These are phyloP conservation scores for Acacia melanoxylon DNA, from an alignment of 306 rosid species.

Conservation along the genomic window DNA sequence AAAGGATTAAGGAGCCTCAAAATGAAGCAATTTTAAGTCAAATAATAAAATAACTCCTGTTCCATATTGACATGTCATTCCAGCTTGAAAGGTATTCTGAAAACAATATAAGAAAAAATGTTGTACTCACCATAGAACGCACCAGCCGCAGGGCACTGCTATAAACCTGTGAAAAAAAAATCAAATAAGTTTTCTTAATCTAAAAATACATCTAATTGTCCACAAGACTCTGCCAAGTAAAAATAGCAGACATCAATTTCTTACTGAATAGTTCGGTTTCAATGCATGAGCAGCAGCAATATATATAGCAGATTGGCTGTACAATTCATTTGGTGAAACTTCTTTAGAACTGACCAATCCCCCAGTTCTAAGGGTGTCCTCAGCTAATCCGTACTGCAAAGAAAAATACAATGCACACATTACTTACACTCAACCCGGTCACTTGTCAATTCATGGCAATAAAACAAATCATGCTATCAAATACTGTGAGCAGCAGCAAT, in stretches of 20 bases:
- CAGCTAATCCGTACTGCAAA: constrained; percentile 94
- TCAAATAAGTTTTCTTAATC: constrained; percentile 20
- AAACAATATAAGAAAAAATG: constrained; percentile 8
- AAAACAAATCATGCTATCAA: constrained; percentile 16
- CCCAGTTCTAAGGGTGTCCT: constrained; percentile 96
- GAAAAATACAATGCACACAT: constrained; percentile 21
- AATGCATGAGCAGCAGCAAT: constrained; percentile 99
- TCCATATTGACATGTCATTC: constrained; percentile 17
- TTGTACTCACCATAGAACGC: constrained; percentile 88
- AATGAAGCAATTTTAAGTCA: constrained; percentile 11
- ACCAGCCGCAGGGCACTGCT: constrained; percentile 98
- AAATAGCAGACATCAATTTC: constrained; percentile 25
- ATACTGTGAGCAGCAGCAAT: constrained; percentile 38
- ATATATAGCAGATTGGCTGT: constrained; percentile 98
- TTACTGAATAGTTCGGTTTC: constrained; percentile 91
- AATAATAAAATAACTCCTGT: constrained; percentile 20
- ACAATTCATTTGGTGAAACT: constrained; percentile 86
- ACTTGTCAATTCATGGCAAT: constrained; percentile 31
- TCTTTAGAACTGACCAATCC: constrained; percentile 65
- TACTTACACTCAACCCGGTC: constrained; percentile 14
- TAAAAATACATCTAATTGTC: constrained; percentile 14
- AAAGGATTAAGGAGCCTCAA: constrained; percentile 17
- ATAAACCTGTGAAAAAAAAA: constrained; percentile 67
- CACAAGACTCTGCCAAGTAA: constrained; percentile 19
- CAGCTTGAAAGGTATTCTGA: constrained; percentile 21